Conservation (phyloP, 306 rosid species). For the Hippophae gyantsensis region DNA sequence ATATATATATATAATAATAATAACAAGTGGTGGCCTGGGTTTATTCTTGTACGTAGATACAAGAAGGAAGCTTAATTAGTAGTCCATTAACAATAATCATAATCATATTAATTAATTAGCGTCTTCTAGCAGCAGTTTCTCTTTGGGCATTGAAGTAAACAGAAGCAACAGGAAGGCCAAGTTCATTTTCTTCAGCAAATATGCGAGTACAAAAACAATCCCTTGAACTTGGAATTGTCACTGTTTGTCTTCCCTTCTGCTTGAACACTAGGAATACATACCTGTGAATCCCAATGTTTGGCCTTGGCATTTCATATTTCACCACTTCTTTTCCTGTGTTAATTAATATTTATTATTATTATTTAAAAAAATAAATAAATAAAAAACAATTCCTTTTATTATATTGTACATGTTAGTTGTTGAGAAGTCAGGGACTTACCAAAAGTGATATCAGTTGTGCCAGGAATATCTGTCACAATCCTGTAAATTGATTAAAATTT, state of each 20-base stretch:
- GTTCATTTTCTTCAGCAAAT: conserved; percentile 54
- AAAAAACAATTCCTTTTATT: background rate
- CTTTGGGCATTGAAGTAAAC: conserved; percentile 89
- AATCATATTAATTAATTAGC: conserved; percentile 9
- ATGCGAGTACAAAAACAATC: conserved; percentile 47
- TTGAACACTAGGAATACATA: conserved; percentile 69
- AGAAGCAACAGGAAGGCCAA: conserved; percentile 77
- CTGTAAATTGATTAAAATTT: conserved; percentile 25
- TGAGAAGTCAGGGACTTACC: conserved; percentile 29
- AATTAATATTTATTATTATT: background rate
- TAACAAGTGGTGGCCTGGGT: too few relatives aligned
- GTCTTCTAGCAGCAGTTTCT: conserved; percentile 72
- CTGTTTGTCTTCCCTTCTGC: conserved; percentile 52
- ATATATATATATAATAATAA: too few relatives aligned
- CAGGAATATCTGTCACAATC: conserved; percentile 89
- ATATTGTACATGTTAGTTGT: too few relatives aligned
- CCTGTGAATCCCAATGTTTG: conserved; percentile 86
- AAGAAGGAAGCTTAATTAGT: too few relatives aligned
- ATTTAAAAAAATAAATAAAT: background rate
- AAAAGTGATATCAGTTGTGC: conserved; percentile 74
- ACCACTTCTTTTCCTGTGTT: conserved; percentile 55
- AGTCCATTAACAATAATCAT: too few relatives aligned
- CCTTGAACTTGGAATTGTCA: conserved; percentile 40
- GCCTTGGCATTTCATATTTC: conserved; percentile 68
- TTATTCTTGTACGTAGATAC: too few relatives aligned